Conservation (phyloP, 345 rosid species). For the Populus euphratica region DNA sequence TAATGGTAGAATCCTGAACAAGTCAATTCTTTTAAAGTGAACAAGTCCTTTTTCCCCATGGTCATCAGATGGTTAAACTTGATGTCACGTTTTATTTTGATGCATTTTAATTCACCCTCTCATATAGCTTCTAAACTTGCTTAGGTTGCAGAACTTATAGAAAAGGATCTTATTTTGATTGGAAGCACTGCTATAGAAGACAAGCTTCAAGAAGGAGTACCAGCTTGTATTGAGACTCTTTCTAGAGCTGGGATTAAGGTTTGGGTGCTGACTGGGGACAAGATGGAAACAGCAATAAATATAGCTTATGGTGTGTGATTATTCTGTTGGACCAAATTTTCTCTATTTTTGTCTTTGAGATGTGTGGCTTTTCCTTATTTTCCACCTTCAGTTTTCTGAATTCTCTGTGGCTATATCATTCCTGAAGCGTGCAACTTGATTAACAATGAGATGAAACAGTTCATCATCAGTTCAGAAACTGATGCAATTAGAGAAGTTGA, state of each 20-base stretch:
- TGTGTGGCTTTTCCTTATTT: slow-evolving; percentile 12
- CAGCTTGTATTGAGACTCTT: slow-evolving; percentile 92
- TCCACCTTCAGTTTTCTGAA: slow-evolving; percentile 13
- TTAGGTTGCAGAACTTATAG: slow-evolving; percentile 93
- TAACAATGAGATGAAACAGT: slow-evolving; percentile 93
- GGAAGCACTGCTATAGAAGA: slow-evolving; percentile 99
- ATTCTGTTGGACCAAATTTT: neutral
- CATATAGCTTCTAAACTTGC: slow-evolving; percentile 19
- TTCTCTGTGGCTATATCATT: slow-evolving; percentile 25
- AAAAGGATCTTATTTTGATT: slow-evolving; percentile 83
- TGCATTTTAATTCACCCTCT: slow-evolving; percentile 11
- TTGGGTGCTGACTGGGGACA: slow-evolving; percentile 98
- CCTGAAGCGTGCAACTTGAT: slow-evolving; percentile 94
- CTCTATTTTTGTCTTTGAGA: neutral
- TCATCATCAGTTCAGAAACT: slow-evolving; percentile 88
- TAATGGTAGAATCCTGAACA: neutral
- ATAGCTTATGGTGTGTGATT: slow-evolving; percentile 81
- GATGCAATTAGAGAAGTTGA: slow-evolving; percentile 84
- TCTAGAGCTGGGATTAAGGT: slow-evolving; percentile 98
- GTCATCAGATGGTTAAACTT: neutral
- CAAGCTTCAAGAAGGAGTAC: slow-evolving; percentile 99
- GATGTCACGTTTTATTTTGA: neutral
- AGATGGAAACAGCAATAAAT: slow-evolving; percentile 98
- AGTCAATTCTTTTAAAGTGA: neutral
- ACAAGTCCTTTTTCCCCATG: neutral